Percentiles rank a stretch among this genome's conserved stretches.
phyloP scores from a whole-genome alignment of 2,329 filamentous ascomycete genomes.

The Xylaria sp. region DNA sequence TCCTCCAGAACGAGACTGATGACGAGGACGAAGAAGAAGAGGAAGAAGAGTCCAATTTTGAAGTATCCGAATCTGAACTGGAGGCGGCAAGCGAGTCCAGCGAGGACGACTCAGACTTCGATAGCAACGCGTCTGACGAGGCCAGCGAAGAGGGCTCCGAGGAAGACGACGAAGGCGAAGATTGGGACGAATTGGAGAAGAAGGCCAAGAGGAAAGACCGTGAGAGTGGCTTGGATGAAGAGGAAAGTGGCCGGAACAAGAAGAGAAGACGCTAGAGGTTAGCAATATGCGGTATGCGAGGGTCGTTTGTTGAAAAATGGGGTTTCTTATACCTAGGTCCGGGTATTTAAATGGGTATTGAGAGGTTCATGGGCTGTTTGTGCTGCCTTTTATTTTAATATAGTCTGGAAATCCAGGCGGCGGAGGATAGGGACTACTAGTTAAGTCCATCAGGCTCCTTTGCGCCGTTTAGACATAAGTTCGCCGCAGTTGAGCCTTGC shows the following conservation, averaged over 20 bases:
- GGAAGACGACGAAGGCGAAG: constrained; percentile 79
- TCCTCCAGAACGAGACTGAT: constrained; percentile 88
- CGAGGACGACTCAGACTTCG: constrained; percentile 91
- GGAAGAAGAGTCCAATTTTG: constrained; percentile 91
- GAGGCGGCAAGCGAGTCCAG: constrained; percentile 80
- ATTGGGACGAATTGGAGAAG: constrained; percentile 94
- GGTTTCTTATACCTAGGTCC: not conserved
- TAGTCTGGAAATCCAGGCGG: constrained; percentile 3
- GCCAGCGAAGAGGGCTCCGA: constrained; percentile 80
- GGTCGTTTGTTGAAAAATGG: not conserved
- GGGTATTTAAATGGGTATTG: not conserved
- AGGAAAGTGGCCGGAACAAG: constrained; percentile 78
- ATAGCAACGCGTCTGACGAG: constrained; percentile 85
- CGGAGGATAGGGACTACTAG: not conserved
- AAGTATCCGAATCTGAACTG: constrained; percentile 86
- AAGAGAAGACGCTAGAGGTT: constrained; percentile 64
- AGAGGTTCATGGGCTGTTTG: constrained; percentile 4
- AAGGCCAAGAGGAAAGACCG: constrained; percentile 89
- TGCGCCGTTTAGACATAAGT: not conserved
- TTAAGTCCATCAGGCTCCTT: constrained; percentile 1
- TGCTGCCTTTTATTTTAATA: constrained; percentile 21
- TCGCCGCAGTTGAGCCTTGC: constrained; percentile 1
- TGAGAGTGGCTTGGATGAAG: constrained; percentile 75
- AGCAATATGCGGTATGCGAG: not conserved
- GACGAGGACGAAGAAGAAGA: constrained; percentile 84